These are phyloP conservation scores for Lignosus rhinocerotis DNA, from an alignment of 1,284 basidiomycete species.

Conservation along the genomic window DNA sequence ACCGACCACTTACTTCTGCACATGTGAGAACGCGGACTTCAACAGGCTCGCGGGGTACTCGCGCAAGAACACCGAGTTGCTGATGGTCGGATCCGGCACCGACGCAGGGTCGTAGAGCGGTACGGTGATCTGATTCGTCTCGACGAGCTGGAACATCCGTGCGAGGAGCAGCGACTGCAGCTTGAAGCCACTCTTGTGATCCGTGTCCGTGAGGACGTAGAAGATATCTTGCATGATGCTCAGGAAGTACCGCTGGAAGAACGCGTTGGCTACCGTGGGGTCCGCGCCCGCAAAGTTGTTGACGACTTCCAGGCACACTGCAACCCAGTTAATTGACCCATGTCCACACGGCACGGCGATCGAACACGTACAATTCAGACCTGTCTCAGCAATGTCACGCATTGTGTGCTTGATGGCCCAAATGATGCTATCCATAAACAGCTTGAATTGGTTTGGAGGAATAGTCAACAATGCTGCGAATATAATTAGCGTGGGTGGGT, in stretches of 20 bases:
- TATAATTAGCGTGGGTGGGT: constrained; percentile 13
- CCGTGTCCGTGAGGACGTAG: constrained; percentile 96
- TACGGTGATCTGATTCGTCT: constrained; percentile 78
- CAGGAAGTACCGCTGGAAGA: constrained; percentile 93
- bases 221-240: constrained; percentile 95
- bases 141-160: constrained; percentile 92
- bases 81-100: constrained; percentile 74
- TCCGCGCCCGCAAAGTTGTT: constrained; percentile 94
- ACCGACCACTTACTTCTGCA: constrained; percentile 65
- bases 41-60: constrained; percentile 89
- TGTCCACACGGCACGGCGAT: constrained; percentile 1
- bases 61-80: constrained; percentile 83
- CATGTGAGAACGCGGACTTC: constrained; percentile 87
- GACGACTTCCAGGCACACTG: constrained; percentile 92
- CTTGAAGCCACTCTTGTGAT: constrained; percentile 98
- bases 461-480: constrained; percentile 80
- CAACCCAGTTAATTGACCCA: constrained; percentile 16
- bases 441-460: constrained; percentile 92
- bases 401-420: constrained; percentile 99
- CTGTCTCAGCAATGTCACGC: constrained; percentile 97
- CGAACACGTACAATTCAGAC: constrained; percentile 72
- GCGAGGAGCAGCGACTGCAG: constrained; percentile 89
- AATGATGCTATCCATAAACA: constrained; percentile 97
- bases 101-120: constrained; percentile 86
- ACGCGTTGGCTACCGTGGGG: constrained; percentile 67